Conservation (phyloP, 1,284 basidiomycete genomes). For the Melampsora larici-populina region DNA sequence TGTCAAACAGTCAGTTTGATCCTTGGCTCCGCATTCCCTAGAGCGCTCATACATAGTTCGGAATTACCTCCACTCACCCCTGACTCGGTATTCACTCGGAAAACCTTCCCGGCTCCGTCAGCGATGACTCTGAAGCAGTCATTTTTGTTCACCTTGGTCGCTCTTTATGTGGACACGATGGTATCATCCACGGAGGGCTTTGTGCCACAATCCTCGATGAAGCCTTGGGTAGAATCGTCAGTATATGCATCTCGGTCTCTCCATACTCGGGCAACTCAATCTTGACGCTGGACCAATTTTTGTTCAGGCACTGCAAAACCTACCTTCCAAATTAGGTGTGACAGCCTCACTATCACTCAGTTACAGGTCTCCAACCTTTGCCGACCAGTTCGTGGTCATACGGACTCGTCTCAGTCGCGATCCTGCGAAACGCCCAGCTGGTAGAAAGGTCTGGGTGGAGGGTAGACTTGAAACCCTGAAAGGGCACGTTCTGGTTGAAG, state of each 20-base stretch:
- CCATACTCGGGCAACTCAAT: background rate
- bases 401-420: background rate
- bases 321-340: constrained; percentile 31
- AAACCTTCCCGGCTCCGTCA: background rate
- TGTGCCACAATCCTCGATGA: constrained; percentile 88
- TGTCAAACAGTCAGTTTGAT: constrained; percentile 56
- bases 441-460: constrained; percentile 25
- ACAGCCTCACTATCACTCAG: constrained; percentile 63
- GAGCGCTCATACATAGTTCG: background rate
- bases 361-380: constrained; percentile 74
- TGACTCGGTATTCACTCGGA: background rate
- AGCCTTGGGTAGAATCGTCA: constrained; percentile 72
- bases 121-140: constrained; percentile 69
- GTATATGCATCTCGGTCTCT: constrained; percentile 51
- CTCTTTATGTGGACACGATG: constrained; percentile 82
- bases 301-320: constrained; percentile 20
- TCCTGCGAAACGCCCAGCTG: constrained; percentile 2
- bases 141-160: constrained; percentile 77
- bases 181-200: constrained; percentile 87
- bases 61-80: background rate
- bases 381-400: constrained; percentile 63
- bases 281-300: background rate
- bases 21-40: background rate
- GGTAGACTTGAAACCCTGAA: constrained; percentile 25
- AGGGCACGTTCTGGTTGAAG: constrained; percentile 20